A percentile compares a stretch with the other conserved stretches of the same genome.
Evolutionary conservation across 768 basidiomycete species (phyloP).

Genomic region (Serendipita sp.): DNA sequence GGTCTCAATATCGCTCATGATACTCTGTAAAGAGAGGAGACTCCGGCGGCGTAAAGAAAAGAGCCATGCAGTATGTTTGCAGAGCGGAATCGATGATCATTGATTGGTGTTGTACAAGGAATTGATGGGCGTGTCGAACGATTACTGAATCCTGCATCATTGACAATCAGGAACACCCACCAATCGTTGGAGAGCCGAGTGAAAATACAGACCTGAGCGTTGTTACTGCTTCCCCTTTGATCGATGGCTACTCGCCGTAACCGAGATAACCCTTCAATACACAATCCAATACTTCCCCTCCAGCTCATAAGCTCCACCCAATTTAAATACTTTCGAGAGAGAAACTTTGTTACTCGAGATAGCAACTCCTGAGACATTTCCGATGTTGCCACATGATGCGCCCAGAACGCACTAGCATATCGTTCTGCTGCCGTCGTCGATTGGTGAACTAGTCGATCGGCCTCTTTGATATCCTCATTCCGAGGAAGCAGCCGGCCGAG

Average conservation of each 20-base stretch:
- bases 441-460: background rate
- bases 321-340: background rate
- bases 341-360: background rate
- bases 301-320: constrained; percentile 6
- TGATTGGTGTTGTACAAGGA: background rate
- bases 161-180: no score
- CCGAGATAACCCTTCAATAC: background rate
- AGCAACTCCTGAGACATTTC: background rate
- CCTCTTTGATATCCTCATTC: background rate
- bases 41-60: background rate
- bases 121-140: background rate
- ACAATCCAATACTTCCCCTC: background rate
- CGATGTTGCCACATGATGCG: background rate
- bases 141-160: background rate
- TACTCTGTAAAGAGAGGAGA: background rate
- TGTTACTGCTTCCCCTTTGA: background rate
- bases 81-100: background rate
- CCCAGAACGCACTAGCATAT: background rate
- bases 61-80: background rate
- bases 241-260: background rate
- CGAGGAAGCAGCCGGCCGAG: background rate
- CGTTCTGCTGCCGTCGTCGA: background rate
- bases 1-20: no score
- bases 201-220: background rate
- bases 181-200: background rate